phyloP scores from a whole-genome alignment of 768 basidiomycete species.

The Collybia sordida region DNA sequence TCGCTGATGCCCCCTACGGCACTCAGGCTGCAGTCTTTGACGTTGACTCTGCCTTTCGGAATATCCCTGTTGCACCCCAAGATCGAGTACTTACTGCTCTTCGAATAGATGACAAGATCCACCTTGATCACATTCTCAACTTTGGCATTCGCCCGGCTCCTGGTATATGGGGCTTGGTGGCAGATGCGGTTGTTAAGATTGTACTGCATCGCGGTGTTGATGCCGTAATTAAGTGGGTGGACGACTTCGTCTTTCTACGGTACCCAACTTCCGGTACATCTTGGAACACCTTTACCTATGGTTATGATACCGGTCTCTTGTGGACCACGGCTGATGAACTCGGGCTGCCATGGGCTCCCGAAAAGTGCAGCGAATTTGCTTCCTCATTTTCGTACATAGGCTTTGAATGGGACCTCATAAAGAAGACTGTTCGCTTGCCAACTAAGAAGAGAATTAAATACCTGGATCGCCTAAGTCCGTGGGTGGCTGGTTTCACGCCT shows the following conservation, averaged over 20 bases:
- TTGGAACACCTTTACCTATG: conserved; percentile 1
- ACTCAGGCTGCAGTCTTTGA: conserved; percentile 3
- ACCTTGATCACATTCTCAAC: conserved; percentile 6
- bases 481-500: conserved; percentile 10
- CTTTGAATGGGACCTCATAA: conserved; percentile 31
- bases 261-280: conserved; percentile 6
- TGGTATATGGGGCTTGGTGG: conserved; percentile 28
- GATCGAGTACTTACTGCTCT: background rate
- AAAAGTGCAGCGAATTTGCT: conserved; percentile 26
- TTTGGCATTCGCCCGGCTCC: conserved; percentile 26
- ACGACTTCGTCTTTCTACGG: conserved; percentile 32
- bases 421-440: conserved; percentile 29
- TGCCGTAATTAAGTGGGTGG: conserved; percentile 31
- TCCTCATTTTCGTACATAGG: conserved; percentile 33
- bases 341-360: conserved; percentile 34
- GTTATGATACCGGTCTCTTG: conserved; percentile 20
- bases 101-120: background rate
- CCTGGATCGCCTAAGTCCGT: conserved; percentile 18
- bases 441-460: conserved; percentile 28
- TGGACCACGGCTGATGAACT: conserved; percentile 19
- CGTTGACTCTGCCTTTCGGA: conserved; percentile 2
- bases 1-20: conserved; percentile 4
- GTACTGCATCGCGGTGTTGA: conserved; percentile 12
- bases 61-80: background rate
- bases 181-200: conserved; percentile 27